Conservation (phyloP, 2,329 filamentous ascomycete species). For the Xylariaceae sp. region DNA sequence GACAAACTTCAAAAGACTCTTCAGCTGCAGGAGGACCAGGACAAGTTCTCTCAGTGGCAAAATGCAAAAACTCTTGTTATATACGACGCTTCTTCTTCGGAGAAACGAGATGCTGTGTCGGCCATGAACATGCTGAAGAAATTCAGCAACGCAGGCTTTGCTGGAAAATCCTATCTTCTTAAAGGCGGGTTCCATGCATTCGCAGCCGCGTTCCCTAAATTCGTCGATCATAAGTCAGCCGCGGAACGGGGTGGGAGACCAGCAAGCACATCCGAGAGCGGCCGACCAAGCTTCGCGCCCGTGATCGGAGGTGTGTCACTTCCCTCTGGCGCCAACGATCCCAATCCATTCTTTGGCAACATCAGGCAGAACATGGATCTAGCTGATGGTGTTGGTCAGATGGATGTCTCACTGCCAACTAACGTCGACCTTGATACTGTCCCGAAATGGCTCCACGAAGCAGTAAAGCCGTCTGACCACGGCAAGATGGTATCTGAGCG, state of each 20-base stretch:
- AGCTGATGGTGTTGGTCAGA: slow-evolving; percentile 86
- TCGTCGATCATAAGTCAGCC: slow-evolving; percentile 52
- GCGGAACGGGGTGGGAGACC: slow-evolving; percentile 48
- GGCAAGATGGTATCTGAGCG: slow-evolving; percentile 78
- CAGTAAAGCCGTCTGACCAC: slow-evolving; percentile 61
- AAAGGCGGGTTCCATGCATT: slow-evolving; percentile 80
- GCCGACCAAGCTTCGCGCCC: slow-evolving; percentile 51
- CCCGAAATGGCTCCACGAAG: slow-evolving; percentile 73
- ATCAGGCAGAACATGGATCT: slow-evolving; percentile 97
- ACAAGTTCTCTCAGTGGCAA: slow-evolving; percentile 73
- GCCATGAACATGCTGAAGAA: slow-evolving; percentile 90
- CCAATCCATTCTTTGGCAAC: slow-evolving; percentile 91
- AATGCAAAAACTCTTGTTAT: slow-evolving; percentile 74
- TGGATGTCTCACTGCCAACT: slow-evolving; percentile 48
- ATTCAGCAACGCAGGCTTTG: slow-evolving; percentile 79
- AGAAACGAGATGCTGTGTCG: slow-evolving; percentile 74
- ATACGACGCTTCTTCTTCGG: slow-evolving; percentile 74
- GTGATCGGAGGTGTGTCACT: slow-evolving; percentile 88
- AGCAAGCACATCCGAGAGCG: slow-evolving; percentile 40
- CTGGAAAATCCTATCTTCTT: slow-evolving; percentile 69
- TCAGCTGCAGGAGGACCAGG: slow-evolving; percentile 63
- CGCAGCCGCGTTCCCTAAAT: slow-evolving; percentile 58
- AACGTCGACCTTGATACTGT: slow-evolving; percentile 49
- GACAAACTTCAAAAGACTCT: slow-evolving; percentile 86
- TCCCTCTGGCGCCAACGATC: slow-evolving; percentile 62